Conservation (phyloP, 2,329 filamentous ascomycete species). For the Harringtonia aguacate region DNA sequence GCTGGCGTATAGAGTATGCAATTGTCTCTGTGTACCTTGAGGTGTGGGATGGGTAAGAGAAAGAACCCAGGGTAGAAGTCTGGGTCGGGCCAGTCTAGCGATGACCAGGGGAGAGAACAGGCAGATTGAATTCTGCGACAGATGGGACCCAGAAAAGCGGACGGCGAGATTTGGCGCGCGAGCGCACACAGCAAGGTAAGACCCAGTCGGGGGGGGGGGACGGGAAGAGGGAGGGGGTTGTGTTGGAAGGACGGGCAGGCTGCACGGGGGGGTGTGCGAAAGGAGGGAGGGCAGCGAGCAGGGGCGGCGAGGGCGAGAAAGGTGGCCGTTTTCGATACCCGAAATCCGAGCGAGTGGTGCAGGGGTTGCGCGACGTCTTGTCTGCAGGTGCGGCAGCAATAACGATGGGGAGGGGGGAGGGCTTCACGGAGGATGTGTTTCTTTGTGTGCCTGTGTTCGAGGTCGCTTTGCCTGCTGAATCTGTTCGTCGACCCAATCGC, state of each 20-base stretch:
- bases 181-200: background rate
- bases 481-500: too few relatives aligned
- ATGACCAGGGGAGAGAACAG: slow-evolving; percentile 15
- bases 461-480: too few relatives aligned
- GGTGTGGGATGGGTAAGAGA: background rate
- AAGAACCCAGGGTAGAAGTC: background rate
- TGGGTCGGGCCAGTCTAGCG: background rate
- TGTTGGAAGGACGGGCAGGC: background rate
- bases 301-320: background rate
- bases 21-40: background rate
- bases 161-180: background rate
- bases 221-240: background rate
- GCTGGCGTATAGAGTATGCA: background rate
- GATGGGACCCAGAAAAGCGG: slow-evolving; percentile 13
- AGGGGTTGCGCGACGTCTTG: too few relatives aligned
- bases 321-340: too few relatives aligned
- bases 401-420: too few relatives aligned
- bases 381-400: too few relatives aligned
- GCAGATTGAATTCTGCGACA: slow-evolving; percentile 24
- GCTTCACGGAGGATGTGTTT: too few relatives aligned
- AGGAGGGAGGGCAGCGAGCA: background rate
- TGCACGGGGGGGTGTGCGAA: background rate
- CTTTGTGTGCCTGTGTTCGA: too few relatives aligned
- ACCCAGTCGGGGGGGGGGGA: background rate
- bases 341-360: too few relatives aligned